These are phyloP conservation scores for Zelopaecilomyces penicillatus DNA, from an alignment of 2,329 filamentous ascomycete genomes.

Conservation along the genomic window DNA sequence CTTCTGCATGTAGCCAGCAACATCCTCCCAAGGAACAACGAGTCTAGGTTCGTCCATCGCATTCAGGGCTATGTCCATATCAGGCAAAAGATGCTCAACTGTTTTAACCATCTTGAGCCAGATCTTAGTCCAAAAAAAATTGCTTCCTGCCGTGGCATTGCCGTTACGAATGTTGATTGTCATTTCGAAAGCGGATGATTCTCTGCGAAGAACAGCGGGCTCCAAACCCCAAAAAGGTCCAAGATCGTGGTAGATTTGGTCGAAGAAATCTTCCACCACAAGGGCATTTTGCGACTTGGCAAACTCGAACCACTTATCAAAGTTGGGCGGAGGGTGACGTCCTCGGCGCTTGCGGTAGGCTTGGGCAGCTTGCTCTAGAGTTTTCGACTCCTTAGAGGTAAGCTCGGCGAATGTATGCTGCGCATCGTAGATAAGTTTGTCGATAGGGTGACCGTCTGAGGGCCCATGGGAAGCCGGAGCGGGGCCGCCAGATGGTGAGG, in stretches of 20 bases:
- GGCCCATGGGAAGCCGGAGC: not conserved
- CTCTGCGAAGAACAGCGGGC: slow-evolving; percentile 38
- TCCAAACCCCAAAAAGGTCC: slow-evolving; percentile 49
- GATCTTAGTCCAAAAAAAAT: slow-evolving; percentile 51
- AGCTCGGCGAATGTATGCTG: slow-evolving; percentile 31
- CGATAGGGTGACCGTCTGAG: slow-evolving; percentile 38
- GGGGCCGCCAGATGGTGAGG: not conserved
- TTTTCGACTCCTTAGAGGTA: slow-evolving; percentile 37
- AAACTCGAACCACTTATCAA: slow-evolving; percentile 51
- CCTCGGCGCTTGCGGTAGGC: slow-evolving; percentile 51
- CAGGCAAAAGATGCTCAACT: slow-evolving; percentile 49
- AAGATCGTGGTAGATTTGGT: slow-evolving; percentile 55
- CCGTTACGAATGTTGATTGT: slow-evolving; percentile 49
- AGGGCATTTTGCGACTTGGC: slow-evolving; percentile 43
- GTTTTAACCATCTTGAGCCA: slow-evolving; percentile 46
- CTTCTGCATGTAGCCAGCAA: slow-evolving; percentile 44
- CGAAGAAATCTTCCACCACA: slow-evolving; percentile 56
- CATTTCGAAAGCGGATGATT: slow-evolving; percentile 50
- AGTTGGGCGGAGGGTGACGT: slow-evolving; percentile 55
- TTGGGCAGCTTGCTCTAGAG: slow-evolving; percentile 45
- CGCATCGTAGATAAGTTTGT: slow-evolving; percentile 40
- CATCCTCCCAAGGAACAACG: slow-evolving; percentile 55
- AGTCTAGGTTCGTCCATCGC: slow-evolving; percentile 59
- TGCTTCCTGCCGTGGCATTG: slow-evolving; percentile 40
- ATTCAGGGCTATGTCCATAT: slow-evolving; percentile 61